phyloP scores from a whole-genome alignment of 345 rosid species.

The Eucalyptus pauciflora region DNA sequence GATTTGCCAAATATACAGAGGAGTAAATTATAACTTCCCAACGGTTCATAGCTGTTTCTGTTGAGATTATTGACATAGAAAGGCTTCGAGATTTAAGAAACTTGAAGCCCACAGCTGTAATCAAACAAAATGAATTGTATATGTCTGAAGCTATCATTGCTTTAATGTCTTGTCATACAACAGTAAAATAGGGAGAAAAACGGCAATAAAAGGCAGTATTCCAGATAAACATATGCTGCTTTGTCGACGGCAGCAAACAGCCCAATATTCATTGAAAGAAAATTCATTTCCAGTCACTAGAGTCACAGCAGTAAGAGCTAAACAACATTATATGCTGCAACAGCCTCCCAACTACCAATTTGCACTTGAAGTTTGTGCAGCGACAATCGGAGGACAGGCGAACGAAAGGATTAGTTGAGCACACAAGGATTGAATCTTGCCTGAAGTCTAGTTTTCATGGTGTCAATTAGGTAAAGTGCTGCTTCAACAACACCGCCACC shows the following conservation, averaged over 20 bases:
- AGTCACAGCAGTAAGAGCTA: neutral
- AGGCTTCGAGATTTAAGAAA: neutral
- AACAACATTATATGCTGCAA: neutral
- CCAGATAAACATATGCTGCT: neutral
- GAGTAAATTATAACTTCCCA: too few relatives aligned
- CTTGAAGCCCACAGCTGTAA: neutral
- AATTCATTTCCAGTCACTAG: neutral
- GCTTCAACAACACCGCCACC: conserved; percentile 58
- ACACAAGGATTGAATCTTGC: conserved; percentile 3
- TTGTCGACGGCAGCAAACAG: neutral
- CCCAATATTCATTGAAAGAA: neutral
- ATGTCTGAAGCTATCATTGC: neutral
- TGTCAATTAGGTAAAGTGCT: conserved; percentile 71
- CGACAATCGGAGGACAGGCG: neutral
- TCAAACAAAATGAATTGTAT: neutral
- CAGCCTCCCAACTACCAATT: neutral
- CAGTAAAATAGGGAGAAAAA: neutral
- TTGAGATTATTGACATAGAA: neutral
- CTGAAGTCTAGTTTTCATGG: conserved; percentile 76
- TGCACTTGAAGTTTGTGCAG: neutral
- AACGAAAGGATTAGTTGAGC: neutral
- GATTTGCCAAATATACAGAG: neutral
- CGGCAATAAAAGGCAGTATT: neutral
- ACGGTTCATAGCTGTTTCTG: neutral
- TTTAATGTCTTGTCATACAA: neutral